Base-by-base conservation (phyloP, 2,329 filamentous ascomycete genomes). In the Fusarium burgessii region DNA sequence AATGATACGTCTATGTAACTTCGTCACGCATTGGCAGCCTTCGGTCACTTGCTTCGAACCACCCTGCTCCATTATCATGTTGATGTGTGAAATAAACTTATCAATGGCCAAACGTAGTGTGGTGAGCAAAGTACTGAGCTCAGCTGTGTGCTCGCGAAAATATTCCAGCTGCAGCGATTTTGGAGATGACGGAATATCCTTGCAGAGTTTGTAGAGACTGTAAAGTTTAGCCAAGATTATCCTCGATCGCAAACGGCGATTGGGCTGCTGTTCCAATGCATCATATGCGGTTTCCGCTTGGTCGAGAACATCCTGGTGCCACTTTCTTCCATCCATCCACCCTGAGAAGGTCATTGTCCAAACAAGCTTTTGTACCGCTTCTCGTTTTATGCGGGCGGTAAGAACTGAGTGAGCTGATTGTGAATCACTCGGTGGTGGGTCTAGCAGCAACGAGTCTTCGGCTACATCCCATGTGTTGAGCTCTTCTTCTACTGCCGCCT, bases 401-500 rank as follows among this genome's bases (percentile, higher is more conserved):
- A 51, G 41, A 8, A 45, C 32, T 5, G 60, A 25, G 23, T 60
- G 62, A 11, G 23, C 38, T 45, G 33, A 18, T 49, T 55, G 42
- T n/a, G 11, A 67, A 25, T 42, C 20, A 25, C 67, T 54, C 3
- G 57, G 25, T n/a, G 69, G 71, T 13, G 62, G 27, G 13, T 62
- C 62, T 36, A 77, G 47, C 12, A 72, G n/a, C 25, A 77, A 47
- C 14, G 75, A 74, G 38, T 76, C 72, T 25, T 75, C 62, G 6
- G 17, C 36, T 12, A 33, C 7, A 20, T 50, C 11, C 9, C 52
- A 45, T 36, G 10, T 10, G 29, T 65, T 50, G 13, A 12, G n/a
- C 36, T 63, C 43, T 29, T 49, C 18, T 36, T 58, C 60, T 2
- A 32, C 36, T 15, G 33, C 41, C 13, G 45, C 13, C n/a, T 73